Conservation (phyloP, 805 yeast genomes). For the Diddensiella santjacobensis region DNA sequence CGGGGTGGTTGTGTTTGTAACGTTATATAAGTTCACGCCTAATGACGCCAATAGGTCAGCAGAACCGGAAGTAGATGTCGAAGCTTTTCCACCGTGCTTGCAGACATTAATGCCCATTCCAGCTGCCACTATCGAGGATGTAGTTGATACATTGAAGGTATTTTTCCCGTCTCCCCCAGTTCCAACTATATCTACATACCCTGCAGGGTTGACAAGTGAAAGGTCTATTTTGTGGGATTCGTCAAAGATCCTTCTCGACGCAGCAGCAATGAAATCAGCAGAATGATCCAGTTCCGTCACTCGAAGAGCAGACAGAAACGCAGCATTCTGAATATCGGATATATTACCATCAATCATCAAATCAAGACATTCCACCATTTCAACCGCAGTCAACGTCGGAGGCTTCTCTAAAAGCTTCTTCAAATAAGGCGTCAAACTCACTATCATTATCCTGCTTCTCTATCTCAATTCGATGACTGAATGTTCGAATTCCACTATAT, state of each 20-base stretch:
- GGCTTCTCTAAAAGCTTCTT: conserved; percentile 60
- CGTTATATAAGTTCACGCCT: conserved; percentile 78
- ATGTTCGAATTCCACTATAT: too few relatives aligned
- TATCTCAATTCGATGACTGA: too few relatives aligned
- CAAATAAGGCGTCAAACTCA: conserved; percentile 51
- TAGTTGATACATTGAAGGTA: conserved; percentile 93
- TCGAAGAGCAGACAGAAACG: conserved; percentile 77
- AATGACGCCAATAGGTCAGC: conserved; percentile 79
- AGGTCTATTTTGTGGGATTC: conserved; percentile 33
- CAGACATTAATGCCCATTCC: conserved; percentile 80
- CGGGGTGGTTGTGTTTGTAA: conserved; percentile 60
- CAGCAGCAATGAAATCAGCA: conserved; percentile 79
- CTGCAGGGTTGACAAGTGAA: conserved; percentile 31
- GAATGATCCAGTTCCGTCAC: conserved; percentile 72
- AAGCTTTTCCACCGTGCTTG: conserved; percentile 97
- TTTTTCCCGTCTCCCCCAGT: conserved; percentile 99
- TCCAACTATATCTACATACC: conserved; percentile 87
- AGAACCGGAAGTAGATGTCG: conserved; percentile 89
- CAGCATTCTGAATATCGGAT: conserved; percentile 65
- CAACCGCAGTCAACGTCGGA: conserved; percentile 58
- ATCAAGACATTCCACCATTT: conserved; percentile 59
- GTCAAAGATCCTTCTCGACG: conserved; percentile 69
- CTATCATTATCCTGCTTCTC: too few relatives aligned
- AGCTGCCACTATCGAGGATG: conserved; percentile 90
- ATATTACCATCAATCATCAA: conserved; percentile 58